Evolutionary conservation across 1,284 basidiomycete species (phyloP).

Genomic region (Sporisorium graminicola): DNA sequence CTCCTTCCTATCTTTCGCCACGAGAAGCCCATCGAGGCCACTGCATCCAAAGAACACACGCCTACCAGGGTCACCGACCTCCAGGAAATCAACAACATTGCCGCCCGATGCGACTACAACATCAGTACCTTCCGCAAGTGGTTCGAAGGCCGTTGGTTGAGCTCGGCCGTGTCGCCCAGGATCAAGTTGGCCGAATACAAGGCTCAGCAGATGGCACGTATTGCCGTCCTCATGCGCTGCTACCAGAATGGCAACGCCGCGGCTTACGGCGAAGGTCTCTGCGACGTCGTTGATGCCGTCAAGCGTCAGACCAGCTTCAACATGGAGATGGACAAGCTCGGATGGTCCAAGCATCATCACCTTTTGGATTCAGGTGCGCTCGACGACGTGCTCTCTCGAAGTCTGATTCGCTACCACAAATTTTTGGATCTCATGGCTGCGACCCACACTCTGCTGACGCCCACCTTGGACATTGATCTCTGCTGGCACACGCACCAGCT

Average conservation of each 20-base stretch:
- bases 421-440: slow-evolving; percentile 44
- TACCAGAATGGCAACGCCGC: slow-evolving; percentile 46
- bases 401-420: slow-evolving; percentile 54
- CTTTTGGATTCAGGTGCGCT: slow-evolving; percentile 30
- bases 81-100: slow-evolving; percentile 27
- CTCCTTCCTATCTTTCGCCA: slow-evolving; percentile 36
- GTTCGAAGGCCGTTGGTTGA: slow-evolving; percentile 30
- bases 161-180: slow-evolving; percentile 19
- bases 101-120: slow-evolving; percentile 26
- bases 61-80: neutral
- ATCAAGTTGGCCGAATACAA: slow-evolving; percentile 22
- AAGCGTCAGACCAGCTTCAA: slow-evolving; percentile 49
- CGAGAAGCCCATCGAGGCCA: slow-evolving; percentile 27
- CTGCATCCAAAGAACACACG: slow-evolving; percentile 9
- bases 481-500: slow-evolving; percentile 63
- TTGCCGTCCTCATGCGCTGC: slow-evolving; percentile 35
- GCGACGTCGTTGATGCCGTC: slow-evolving; percentile 49
- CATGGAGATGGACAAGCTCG: slow-evolving; percentile 43
- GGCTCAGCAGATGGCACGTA: slow-evolving; percentile 34
- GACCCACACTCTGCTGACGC: slow-evolving; percentile 32
- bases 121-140: slow-evolving; percentile 30
- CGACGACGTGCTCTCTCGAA: slow-evolving; percentile 35
- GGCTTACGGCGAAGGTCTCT: slow-evolving; percentile 42
- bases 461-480: slow-evolving; percentile 63
- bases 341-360: slow-evolving; percentile 41